A percentile compares a stretch with the other conserved stretches of the same genome.
Evolutionary conservation across 2,329 filamentous ascomycete genomes (phyloP).

Genomic region (Ascochyta clinopodiicola): DNA sequence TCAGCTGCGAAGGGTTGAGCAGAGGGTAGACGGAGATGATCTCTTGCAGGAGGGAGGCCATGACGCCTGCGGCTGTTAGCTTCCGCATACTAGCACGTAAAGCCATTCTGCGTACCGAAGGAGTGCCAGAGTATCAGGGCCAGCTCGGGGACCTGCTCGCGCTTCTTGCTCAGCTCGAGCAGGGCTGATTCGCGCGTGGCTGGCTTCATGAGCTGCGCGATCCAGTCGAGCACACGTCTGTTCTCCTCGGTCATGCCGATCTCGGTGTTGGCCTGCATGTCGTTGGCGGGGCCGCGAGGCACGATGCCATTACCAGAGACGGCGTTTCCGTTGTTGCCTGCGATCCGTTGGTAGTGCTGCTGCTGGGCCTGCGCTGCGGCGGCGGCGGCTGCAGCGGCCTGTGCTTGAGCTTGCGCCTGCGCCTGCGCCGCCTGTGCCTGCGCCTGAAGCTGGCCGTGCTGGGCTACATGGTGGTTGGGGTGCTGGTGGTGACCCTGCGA

Average conservation of each 20-base stretch:
- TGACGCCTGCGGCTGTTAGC: conserved; percentile 72
- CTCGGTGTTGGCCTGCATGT: conserved; percentile 46
- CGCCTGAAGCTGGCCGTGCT: conserved; percentile 49
- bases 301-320: conserved; percentile 45
- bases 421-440: conserved; percentile 56
- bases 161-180: conserved; percentile 96
- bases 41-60: conserved; percentile 96
- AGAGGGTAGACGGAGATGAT: conserved; percentile 99
- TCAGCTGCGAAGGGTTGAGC: conserved; percentile 94
- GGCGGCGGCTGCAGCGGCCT: conserved; percentile 58
- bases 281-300: conserved; percentile 48
- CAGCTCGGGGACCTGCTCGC: conserved; percentile 95
- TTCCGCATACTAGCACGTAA: neutral
- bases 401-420: conserved; percentile 56
- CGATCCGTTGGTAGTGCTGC: conserved; percentile 75
- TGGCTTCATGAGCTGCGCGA: conserved; percentile 88
- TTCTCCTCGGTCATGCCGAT: conserved; percentile 82
- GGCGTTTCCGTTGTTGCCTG: conserved; percentile 66
- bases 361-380: conserved; percentile 58
- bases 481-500: conserved; percentile 58
- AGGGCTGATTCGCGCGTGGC: conserved; percentile 87
- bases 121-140: conserved; percentile 98
- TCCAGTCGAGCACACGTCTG: conserved; percentile 88
- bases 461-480: conserved; percentile 48
- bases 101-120: conserved; percentile 82